These are phyloP conservation scores for Kernera saxatilis DNA, from an alignment of 345 rosid genomes.

Conservation along the genomic window DNA sequence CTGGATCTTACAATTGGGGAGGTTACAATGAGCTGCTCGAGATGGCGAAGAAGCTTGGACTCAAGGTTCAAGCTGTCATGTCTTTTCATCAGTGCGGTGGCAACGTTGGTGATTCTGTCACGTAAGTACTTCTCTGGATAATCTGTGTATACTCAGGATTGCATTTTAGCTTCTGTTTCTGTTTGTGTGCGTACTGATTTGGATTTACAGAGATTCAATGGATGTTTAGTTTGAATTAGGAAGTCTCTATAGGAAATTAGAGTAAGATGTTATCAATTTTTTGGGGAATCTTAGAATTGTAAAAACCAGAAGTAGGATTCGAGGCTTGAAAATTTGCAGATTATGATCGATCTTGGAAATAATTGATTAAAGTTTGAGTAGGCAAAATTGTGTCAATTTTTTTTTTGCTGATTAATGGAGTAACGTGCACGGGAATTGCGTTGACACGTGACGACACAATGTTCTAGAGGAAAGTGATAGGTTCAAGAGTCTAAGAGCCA, in stretches of 20 bases:
- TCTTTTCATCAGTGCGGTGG: conserved; percentile 99
- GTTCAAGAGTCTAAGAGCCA: not conserved
- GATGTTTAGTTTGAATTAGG: conserved; percentile 6
- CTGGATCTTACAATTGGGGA: conserved; percentile 91
- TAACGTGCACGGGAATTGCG: conserved; percentile 27
- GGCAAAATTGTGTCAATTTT: not conserved
- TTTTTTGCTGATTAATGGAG: not conserved
- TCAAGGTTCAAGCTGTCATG: conserved; percentile 98
- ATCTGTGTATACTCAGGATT: not conserved
- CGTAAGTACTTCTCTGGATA: conserved; percentile 38
- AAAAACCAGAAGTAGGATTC: not conserved
- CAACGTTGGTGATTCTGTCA: conserved; percentile 95
- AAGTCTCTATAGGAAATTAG: not conserved
- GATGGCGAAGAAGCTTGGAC: conserved; percentile 84
- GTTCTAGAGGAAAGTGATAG: conserved; percentile 23
- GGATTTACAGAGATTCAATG: not conserved
- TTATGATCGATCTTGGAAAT: not conserved
- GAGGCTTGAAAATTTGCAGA: not conserved
- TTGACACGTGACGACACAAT: conserved; percentile 17
- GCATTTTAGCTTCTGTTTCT: not conserved
- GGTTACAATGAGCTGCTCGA: conserved; percentile 82
- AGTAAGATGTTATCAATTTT: not conserved
- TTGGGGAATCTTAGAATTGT: not conserved
- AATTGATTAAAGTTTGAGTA: not conserved
- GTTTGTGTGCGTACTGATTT: not conserved